Percentiles rank a stretch among this genome's conserved stretches.
These are phyloP conservation scores for Penicillium sp. DNA, from an alignment of 2,329 filamentous ascomycete species.

Conservation along the genomic window DNA sequence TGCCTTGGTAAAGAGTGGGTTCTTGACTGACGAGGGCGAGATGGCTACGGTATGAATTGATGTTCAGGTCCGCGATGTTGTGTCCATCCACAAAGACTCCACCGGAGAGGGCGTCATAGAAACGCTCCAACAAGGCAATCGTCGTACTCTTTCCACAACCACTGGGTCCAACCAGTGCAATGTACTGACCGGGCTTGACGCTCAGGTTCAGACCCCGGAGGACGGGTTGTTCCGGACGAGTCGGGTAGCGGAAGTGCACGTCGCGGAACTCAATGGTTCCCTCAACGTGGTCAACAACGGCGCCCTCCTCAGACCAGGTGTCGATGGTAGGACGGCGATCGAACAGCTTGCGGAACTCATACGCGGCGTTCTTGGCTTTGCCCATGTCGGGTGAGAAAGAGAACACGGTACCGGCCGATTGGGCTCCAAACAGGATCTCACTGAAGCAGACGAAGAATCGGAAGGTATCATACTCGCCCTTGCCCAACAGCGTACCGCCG, in stretches of 20 bases:
- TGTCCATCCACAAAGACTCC: conserved; percentile 75
- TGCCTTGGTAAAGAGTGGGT: conserved; percentile 89
- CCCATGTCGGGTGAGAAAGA: conserved; percentile 88
- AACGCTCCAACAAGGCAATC: conserved; percentile 84
- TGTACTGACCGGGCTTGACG: conserved; percentile 43
- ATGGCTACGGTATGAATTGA: conserved; percentile 77
- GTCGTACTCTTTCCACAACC: conserved; percentile 94
- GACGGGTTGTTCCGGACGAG: conserved; percentile 83
- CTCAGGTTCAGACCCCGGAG: conserved; percentile 68
- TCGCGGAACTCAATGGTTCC: conserved; percentile 83
- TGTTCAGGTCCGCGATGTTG: conserved; percentile 72
- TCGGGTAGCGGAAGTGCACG: conserved; percentile 92
- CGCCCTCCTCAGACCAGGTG: conserved; percentile 67
- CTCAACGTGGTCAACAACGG: conserved; percentile 57
- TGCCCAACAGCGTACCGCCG: conserved; percentile 68
- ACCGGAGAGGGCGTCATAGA: conserved; percentile 83
- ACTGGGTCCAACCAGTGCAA: conserved; percentile 83
- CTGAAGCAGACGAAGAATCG: conserved; percentile 92
- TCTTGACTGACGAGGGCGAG: conserved; percentile 90
- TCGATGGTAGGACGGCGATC: conserved; percentile 78
- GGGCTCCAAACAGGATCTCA: conserved; percentile 81
- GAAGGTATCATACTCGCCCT: conserved; percentile 66
- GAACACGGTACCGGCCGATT: conserved; percentile 85
- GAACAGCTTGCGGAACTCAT: conserved; percentile 73
- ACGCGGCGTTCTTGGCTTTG: conserved; percentile 80